Percentiles rank a stretch among this genome's conserved stretches.
Evolutionary conservation across 2,329 filamentous ascomycete species (phyloP).

Genomic region (Monosporascus sp.): DNA sequence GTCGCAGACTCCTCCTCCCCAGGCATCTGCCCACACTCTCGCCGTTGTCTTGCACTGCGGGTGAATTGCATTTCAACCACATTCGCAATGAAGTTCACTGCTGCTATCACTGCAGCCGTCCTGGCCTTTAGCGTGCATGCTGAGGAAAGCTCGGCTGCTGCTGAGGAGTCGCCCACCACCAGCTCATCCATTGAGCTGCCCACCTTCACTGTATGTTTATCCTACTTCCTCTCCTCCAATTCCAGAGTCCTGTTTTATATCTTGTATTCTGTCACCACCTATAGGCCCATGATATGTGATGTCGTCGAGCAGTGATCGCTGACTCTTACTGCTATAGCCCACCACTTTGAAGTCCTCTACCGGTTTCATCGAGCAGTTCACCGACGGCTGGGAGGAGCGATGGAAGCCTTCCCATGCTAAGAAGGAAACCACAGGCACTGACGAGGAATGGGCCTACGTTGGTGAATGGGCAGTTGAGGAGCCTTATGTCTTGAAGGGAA

Average conservation of each 20-base stretch:
- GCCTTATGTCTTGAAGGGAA: constrained; percentile 82
- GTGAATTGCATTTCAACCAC: constrained; percentile 5
- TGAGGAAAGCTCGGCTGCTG: constrained; percentile 37
- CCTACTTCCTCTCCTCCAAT: constrained; percentile 1
- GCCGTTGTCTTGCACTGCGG: neutral
- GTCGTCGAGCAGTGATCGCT: neutral
- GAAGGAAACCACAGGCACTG: constrained; percentile 75
- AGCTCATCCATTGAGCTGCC: constrained; percentile 59
- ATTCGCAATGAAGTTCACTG: constrained; percentile 75
- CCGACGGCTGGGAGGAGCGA: constrained; percentile 86
- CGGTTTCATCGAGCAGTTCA: constrained; percentile 97
- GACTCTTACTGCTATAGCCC: constrained; percentile 51
- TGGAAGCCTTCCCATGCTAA: constrained; percentile 96
- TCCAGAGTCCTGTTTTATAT: neutral
- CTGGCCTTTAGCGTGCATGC: constrained; percentile 65
- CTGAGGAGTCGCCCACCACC: constrained; percentile 48
- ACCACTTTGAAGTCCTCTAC: constrained; percentile 68
- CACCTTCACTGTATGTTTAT: constrained; percentile 74
- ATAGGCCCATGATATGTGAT: constrained; percentile 1
- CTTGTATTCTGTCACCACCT: neutral
- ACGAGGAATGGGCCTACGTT: constrained; percentile 96
- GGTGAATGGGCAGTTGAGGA: constrained; percentile 97
- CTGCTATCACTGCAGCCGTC: constrained; percentile 68
- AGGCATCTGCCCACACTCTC: neutral
- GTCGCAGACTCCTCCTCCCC: neutral